These are phyloP conservation scores for Spizellomyces sp. DNA, from an alignment of 192 early-diverging fungal genomes.

Conservation along the genomic window DNA sequence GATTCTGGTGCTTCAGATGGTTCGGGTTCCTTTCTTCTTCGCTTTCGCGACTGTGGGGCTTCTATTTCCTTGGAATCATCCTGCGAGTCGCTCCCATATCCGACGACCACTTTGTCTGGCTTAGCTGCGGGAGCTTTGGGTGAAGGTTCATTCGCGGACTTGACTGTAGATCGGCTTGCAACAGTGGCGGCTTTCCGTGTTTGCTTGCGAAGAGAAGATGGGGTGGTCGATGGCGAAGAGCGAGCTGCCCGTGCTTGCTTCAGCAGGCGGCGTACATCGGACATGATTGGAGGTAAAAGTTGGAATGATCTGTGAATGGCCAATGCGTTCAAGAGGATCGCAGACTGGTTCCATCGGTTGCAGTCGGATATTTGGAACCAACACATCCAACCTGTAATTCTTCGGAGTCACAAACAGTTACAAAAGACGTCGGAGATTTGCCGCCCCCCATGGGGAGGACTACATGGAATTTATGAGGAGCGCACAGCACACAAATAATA, in stretches of 20 bases:
- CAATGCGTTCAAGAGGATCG: too few relatives aligned
- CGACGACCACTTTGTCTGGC: background rate
- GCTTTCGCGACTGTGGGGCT: too few relatives aligned
- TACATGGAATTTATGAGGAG: too few relatives aligned
- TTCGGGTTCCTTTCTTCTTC: background rate
- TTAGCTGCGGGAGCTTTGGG: background rate
- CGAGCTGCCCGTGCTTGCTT: constrained; percentile 6
- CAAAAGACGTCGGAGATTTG: too few relatives aligned
- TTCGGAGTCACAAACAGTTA: too few relatives aligned
- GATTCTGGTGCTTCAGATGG: background rate
- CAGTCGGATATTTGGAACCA: too few relatives aligned
- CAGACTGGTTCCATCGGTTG: too few relatives aligned
- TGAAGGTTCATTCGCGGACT: background rate
- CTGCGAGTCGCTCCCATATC: background rate
- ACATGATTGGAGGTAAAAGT: background rate
- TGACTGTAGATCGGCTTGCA: background rate
- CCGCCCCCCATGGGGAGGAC: too few relatives aligned
- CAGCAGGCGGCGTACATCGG: background rate
- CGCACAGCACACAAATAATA: too few relatives aligned
- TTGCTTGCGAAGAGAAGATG: background rate
- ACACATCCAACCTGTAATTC: too few relatives aligned
- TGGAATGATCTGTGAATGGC: too few relatives aligned
- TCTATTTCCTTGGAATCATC: background rate
- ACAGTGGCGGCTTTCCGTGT: background rate
- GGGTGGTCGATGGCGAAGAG: background rate